phyloP scores from a whole-genome alignment of 2,329 filamentous ascomycete genomes.

The Lachnellula willkommii region DNA sequence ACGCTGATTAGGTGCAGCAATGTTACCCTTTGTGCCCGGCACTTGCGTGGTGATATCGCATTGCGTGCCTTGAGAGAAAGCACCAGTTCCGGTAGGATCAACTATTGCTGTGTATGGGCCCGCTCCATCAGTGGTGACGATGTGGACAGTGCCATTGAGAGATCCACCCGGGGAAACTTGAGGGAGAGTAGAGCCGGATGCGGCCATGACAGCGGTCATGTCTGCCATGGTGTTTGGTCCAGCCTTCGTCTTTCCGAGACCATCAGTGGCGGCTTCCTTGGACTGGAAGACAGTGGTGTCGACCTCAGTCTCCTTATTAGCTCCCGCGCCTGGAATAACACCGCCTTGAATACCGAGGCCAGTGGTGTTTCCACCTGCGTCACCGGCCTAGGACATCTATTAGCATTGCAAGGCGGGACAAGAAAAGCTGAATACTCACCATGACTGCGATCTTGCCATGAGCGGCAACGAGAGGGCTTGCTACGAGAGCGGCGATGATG shows the following conservation, averaged over 20 bases:
- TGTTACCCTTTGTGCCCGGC: conserved; percentile 39
- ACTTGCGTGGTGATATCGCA: conserved; percentile 52
- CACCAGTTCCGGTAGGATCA: conserved; percentile 53
- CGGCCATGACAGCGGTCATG: conserved; percentile 51
- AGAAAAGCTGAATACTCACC: conserved; percentile 11
- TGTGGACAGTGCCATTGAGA: conserved; percentile 59
- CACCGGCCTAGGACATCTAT: conserved; percentile 26
- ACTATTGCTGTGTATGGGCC: conserved; percentile 54
- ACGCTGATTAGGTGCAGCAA: conserved; percentile 26
- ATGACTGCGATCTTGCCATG: conserved; percentile 52
- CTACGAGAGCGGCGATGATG: conserved; percentile 4
- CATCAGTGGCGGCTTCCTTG: conserved; percentile 45
- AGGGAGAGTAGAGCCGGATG: conserved; percentile 51
- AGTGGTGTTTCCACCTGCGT: conserved; percentile 40
- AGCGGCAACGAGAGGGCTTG: conserved; percentile 49
- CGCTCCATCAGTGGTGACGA: conserved; percentile 62
- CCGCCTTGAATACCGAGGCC: conserved; percentile 39
- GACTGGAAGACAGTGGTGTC: conserved; percentile 48
- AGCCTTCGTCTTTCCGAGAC: conserved; percentile 54
- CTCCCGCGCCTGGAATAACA: conserved; percentile 37
- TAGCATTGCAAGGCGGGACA: conserved; percentile 2
- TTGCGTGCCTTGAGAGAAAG: conserved; percentile 41
- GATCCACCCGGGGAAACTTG: conserved; percentile 54
- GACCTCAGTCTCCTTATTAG: conserved; percentile 39
- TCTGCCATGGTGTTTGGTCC: conserved; percentile 52